Percentiles rank a stretch among this genome's conserved stretches.
Evolutionary conservation across 768 basidiomycete genomes (phyloP).

Genomic region (Phanerochaete carnosa): DNA sequence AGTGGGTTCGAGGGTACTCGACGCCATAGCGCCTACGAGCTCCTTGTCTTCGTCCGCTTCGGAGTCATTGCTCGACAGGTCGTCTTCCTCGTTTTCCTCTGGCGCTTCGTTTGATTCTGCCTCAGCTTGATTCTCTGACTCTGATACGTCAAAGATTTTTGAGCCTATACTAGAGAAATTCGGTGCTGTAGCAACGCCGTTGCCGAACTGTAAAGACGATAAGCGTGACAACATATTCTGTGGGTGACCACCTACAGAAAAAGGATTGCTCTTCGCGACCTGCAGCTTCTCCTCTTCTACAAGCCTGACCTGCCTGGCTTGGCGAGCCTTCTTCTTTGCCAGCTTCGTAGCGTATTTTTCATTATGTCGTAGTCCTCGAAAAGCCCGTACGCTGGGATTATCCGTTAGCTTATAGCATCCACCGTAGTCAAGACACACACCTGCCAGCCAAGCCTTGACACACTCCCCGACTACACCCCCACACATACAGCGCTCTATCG

Average conservation of each 20-base stretch:
- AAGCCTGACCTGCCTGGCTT: conserved; percentile 50
- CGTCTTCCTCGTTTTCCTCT: conserved; percentile 15
- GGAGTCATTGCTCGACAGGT: conserved; percentile 13
- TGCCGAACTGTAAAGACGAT: background rate
- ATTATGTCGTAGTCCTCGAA: conserved; percentile 73
- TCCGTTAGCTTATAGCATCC: conserved; percentile 4
- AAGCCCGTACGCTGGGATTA: conserved; percentile 68
- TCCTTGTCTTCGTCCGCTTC: conserved; percentile 34
- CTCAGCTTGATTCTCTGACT: background rate
- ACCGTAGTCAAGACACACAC: conserved; percentile 38
- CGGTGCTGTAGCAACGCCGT: conserved; percentile 13
- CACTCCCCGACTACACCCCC: conserved; percentile 67
- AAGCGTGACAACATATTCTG: background rate
- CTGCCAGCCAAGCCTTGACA: conserved; percentile 80
- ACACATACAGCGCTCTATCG: conserved; percentile 83
- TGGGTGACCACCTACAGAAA: background rate
- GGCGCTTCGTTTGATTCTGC: background rate
- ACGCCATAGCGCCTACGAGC: conserved; percentile 56
- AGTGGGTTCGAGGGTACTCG: conserved; percentile 52
- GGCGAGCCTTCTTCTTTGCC: conserved; percentile 43
- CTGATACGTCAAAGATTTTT: conserved; percentile 54
- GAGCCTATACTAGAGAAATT: conserved; percentile 55
- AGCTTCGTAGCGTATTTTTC: conserved; percentile 73
- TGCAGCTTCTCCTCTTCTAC: background rate
- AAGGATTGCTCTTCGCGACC: background rate